A percentile compares a stretch with the other conserved stretches of the same genome.
These are phyloP conservation scores for Gaultheria prostrata DNA, from an alignment of 148 eudicot species.

Conservation along the genomic window DNA sequence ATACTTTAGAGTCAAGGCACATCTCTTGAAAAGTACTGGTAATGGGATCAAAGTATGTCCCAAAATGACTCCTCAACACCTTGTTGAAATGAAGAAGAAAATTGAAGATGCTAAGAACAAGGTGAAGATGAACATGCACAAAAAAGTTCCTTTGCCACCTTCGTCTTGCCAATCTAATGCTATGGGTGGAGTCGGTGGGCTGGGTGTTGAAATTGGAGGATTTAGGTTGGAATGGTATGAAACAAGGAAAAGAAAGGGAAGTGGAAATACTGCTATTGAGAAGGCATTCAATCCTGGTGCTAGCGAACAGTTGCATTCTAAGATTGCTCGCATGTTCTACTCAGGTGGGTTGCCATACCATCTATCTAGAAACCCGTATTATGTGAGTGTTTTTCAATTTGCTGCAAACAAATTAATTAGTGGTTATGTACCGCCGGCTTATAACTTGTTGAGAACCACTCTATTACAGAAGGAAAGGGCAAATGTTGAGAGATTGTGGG, in stretches of 20 bases:
- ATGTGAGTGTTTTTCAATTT: constrained; percentile 13
- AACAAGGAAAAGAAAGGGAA: neutral
- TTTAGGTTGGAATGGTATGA: neutral
- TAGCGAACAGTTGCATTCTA: neutral
- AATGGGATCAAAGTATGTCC: no score
- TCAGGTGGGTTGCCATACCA: constrained; percentile 14
- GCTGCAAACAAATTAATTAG: neutral
- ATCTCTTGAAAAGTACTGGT: no score
- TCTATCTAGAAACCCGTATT: constrained; percentile 24
- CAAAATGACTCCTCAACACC: no score
- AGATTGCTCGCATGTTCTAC: constrained; percentile 13
- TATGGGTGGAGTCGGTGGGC: no score
- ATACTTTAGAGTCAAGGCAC: no score
- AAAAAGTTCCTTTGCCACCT: neutral
- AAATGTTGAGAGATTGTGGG: no score
- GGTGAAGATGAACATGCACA: neutral
- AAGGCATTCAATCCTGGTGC: neutral
- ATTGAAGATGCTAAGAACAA: no score
- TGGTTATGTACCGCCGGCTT: constrained; percentile 20
- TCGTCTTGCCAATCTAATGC: neutral
- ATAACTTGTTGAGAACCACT: constrained; percentile 19
- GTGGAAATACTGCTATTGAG: neutral
- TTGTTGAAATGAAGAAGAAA: no score
- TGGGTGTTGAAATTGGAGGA: neutral
- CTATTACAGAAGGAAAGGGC: neutral